Conservation (phyloP, 75 land plant genomes). For the Gnetum montanum region DNA sequence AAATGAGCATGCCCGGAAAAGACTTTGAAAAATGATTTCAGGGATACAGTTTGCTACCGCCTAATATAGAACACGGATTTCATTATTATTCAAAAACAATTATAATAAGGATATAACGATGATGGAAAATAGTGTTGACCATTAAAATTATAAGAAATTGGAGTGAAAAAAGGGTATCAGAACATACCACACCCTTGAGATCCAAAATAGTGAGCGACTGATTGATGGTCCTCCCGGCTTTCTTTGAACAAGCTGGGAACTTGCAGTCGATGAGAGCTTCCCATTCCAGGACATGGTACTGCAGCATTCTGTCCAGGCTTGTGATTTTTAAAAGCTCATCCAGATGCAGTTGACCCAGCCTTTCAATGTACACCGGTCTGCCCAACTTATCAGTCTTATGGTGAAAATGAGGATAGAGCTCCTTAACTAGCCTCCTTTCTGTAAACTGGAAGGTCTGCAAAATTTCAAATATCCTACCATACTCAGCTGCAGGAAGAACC, state of each 20-base stretch:
- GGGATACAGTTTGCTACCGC: too few species aligned
- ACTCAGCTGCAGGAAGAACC: background rate
- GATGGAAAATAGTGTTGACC: too few species aligned
- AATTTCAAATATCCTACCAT: background rate
- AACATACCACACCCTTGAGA: conserved; percentile 34
- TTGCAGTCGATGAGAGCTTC: conserved; percentile 25
- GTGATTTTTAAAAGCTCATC: conserved; percentile 27
- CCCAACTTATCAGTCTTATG: conserved; percentile 34
- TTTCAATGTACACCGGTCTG: conserved; percentile 30
- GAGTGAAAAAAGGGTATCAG: background rate
- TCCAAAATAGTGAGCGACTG: conserved; percentile 32
- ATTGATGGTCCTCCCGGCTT: conserved; percentile 16
- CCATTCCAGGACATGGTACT: conserved; percentile 33
- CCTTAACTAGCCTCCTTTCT: conserved; percentile 24
- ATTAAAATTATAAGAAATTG: too few species aligned
- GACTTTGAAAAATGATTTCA: too few species aligned
- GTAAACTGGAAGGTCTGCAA: conserved; percentile 37
- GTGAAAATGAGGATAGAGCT: conserved; percentile 37
- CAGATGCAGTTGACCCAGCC: conserved; percentile 27
- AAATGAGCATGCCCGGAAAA: too few species aligned
- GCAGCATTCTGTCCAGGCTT: conserved; percentile 24
- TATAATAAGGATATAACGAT: too few species aligned
- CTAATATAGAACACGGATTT: too few species aligned
- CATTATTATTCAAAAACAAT: too few species aligned
- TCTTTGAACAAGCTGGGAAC: conserved; percentile 37